These are phyloP conservation scores for Diplotaxis tenuifolia DNA, from an alignment of 345 rosid species.

Conservation along the genomic window DNA sequence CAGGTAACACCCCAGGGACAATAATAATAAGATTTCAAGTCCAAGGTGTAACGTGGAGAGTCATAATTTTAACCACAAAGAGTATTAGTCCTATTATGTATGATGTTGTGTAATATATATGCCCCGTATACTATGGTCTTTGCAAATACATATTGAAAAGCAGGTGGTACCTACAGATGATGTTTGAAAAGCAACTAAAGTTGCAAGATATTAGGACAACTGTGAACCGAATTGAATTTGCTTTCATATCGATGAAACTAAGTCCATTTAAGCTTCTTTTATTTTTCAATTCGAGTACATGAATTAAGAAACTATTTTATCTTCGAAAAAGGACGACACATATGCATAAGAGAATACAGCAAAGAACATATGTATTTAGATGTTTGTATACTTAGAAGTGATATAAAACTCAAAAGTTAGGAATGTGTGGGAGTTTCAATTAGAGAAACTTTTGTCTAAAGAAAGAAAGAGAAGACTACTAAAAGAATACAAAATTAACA, in stretches of 20 bases:
- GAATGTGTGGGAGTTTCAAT: constrained; percentile 7
- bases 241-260: background rate
- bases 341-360: too few relatives aligned
- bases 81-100: background rate
- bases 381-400: constrained; percentile 8
- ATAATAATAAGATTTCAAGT: too few relatives aligned
- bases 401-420: background rate
- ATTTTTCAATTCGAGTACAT: background rate
- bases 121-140: background rate
- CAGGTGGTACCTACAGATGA: background rate
- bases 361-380: constrained; percentile 5
- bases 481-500: constrained; percentile 24
- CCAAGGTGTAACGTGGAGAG: too few relatives aligned
- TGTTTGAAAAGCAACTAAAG: background rate
- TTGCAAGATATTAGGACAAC: background rate
- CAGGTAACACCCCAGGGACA: too few relatives aligned
- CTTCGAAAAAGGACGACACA: background rate
- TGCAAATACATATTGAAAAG: background rate
- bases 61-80: background rate
- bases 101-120: background rate
- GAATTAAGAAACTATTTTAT: background rate
- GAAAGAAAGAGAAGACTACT: constrained; percentile 5
- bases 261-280: background rate
- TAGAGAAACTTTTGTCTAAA: constrained; percentile 32
- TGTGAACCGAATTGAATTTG: background rate